These are phyloP conservation scores for Schwanniomyces pseudopolymorphus DNA, from an alignment of 805 yeast genomes.

Conservation along the genomic window DNA sequence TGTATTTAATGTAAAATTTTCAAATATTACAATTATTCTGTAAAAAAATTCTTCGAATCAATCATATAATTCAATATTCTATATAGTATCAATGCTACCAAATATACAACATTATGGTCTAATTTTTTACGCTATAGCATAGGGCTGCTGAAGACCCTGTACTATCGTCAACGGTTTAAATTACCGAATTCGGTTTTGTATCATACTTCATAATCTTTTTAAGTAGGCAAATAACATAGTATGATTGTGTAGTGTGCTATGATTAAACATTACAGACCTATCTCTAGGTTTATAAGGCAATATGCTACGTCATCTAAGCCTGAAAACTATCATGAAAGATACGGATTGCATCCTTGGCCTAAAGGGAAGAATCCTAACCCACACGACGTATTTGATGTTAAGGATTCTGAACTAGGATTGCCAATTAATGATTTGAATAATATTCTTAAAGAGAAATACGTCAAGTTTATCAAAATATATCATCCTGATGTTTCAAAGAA, in stretches of 20 bases:
- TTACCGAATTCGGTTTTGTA: neutral
- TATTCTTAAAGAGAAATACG: constrained; percentile 34
- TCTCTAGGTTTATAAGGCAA: neutral
- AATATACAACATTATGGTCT: too few relatives aligned
- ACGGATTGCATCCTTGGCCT: constrained; percentile 57
- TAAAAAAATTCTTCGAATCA: too few relatives aligned
- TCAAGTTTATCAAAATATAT: constrained; percentile 60
- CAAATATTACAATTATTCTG: too few relatives aligned
- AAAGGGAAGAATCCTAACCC: constrained; percentile 57
- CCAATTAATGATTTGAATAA: constrained; percentile 54
- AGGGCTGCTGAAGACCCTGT: neutral
- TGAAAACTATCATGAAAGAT: constrained; percentile 21
- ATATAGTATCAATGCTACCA: too few relatives aligned
- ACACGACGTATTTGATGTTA: constrained; percentile 55
- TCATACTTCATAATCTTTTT: neutral
- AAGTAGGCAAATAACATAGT: neutral
- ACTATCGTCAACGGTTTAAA: neutral
- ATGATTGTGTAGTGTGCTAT: neutral
- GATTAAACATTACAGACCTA: neutral
- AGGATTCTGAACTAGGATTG: constrained; percentile 31
- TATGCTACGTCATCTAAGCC: constrained; percentile 9
- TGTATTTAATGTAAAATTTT: too few relatives aligned
- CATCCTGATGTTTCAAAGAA: constrained; percentile 68
- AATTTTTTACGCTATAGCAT: too few relatives aligned
- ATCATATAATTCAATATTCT: too few relatives aligned